These are phyloP conservation scores for Colletotrichum cuscutae DNA, from an alignment of 2,329 filamentous ascomycete genomes.

Conservation along the genomic window DNA sequence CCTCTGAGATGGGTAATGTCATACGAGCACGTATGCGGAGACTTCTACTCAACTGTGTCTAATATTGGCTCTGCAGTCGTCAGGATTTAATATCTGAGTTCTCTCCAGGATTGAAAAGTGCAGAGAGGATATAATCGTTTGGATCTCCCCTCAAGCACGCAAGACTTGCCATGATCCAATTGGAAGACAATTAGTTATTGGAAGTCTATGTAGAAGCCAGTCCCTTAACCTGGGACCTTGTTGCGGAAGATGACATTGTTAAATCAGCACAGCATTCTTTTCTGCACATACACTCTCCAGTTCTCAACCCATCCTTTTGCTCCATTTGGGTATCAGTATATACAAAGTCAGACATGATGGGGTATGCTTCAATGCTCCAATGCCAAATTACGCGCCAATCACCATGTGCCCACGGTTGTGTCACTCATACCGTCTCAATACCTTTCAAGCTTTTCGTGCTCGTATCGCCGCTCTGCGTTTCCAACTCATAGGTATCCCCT, in stretches of 20 bases:
- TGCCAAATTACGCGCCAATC: not conserved
- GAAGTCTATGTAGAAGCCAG: too few species aligned
- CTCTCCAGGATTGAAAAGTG: too few species aligned
- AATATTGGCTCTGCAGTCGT: too few species aligned
- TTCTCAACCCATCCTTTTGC: not conserved
- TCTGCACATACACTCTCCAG: not conserved
- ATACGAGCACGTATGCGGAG: not conserved
- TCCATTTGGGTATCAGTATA: not conserved
- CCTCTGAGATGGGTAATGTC: not conserved
- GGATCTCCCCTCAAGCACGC: too few species aligned
- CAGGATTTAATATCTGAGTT: too few species aligned
- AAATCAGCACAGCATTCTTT: too few species aligned
- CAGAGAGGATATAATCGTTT: too few species aligned
- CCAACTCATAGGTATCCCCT: constrained; percentile 6
- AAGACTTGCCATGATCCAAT: too few species aligned
- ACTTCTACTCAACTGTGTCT: too few species aligned
- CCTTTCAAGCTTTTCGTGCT: constrained; percentile 9
- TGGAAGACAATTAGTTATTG: too few species aligned
- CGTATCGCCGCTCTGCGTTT: not conserved
- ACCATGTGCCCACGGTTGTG: not conserved
- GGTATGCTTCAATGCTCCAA: not conserved
- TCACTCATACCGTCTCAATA: not conserved
- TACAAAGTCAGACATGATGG: not conserved
- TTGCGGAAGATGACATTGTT: too few species aligned
- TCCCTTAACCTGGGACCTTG: too few species aligned